phyloP scores from a whole-genome alignment of 1,139 yeast genomes.

The Ogataea hybrid region DNA sequence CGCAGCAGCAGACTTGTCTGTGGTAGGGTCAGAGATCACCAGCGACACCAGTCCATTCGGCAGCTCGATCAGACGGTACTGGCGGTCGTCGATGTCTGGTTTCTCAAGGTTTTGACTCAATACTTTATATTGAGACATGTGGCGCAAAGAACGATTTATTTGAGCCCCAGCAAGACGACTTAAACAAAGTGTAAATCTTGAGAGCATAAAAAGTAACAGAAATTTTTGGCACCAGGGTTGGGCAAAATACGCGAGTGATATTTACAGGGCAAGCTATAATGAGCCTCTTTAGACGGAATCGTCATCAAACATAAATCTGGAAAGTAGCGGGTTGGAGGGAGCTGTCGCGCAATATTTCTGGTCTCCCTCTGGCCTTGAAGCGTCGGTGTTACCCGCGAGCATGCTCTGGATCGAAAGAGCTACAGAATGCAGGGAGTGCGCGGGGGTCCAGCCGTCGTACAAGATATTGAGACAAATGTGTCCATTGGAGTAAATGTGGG shows the following conservation, averaged over 20 bases:
- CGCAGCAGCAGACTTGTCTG: constrained; percentile 93
- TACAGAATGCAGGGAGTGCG: constrained; percentile 54
- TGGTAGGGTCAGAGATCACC: constrained; percentile 75
- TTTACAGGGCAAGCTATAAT: neutral
- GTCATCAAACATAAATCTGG: constrained; percentile 55
- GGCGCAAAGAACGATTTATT: constrained; percentile 2
- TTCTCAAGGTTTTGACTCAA: constrained; percentile 39
- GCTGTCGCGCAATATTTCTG: constrained; percentile 47
- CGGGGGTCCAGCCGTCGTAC: constrained; percentile 75
- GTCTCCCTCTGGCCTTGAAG: constrained; percentile 57
- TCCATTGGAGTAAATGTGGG: constrained; percentile 72
- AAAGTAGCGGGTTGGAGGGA: constrained; percentile 53
- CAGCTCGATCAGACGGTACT: constrained; percentile 65
- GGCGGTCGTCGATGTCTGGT: constrained; percentile 73
- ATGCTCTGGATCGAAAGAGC: constrained; percentile 64
- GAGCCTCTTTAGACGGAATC: constrained; percentile 39
- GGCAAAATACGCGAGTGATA: constrained; percentile 5
- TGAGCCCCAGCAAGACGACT: constrained; percentile 1
- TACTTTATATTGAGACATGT: constrained; percentile 5
- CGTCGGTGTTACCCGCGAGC: constrained; percentile 47
- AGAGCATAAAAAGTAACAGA: constrained; percentile 9
- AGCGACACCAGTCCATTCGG: constrained; percentile 71
- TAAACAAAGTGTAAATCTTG: constrained; percentile 1
- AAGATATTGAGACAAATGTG: constrained; percentile 66
- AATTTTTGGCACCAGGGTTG: neutral